Percentiles rank a stretch among this genome's conserved stretches.
phyloP scores from a whole-genome alignment of 2,329 filamentous ascomycete genomes.

The Diaporthe citri region DNA sequence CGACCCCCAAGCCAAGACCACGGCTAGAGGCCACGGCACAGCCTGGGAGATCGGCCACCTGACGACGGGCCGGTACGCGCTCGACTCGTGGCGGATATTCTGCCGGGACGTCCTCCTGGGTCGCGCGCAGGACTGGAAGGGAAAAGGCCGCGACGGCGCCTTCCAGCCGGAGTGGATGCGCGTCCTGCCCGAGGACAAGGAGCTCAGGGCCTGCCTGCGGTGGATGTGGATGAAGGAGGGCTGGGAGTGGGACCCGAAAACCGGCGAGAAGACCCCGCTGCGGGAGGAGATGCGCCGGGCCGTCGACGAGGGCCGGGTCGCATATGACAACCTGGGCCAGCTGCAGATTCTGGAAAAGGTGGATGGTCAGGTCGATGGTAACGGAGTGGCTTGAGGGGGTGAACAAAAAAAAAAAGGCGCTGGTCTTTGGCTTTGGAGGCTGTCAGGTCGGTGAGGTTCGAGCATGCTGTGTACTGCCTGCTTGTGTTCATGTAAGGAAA shows the following conservation, averaged over 20 bases:
- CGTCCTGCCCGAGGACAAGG: constrained; percentile 86
- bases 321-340: constrained; percentile 64
- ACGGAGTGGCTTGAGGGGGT: constrained; percentile 19
- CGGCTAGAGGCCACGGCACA: constrained; percentile 47
- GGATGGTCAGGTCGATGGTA: neutral
- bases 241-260: constrained; percentile 82
- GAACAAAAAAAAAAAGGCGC: neutral
- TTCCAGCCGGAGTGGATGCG: constrained; percentile 94
- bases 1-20: constrained; percentile 30
- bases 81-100: constrained; percentile 95
- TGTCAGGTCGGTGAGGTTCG: neutral
- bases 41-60: constrained; percentile 90
- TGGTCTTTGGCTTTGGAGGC: neutral
- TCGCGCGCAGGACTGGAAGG: constrained; percentile 75
- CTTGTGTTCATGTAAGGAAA: constrained; percentile 16
- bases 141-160: constrained; percentile 60
- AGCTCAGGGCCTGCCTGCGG: constrained; percentile 84
- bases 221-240: constrained; percentile 96
- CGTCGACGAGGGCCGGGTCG: constrained; percentile 69
- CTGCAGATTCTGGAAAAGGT: constrained; percentile 56
- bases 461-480: constrained; percentile 9
- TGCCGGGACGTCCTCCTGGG: constrained; percentile 83
- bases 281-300: constrained; percentile 65
- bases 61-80: constrained; percentile 83
- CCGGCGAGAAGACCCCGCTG: constrained; percentile 72